Percentiles rank a stretch among this genome's conserved stretches.
Conservation (phyloP, 768 basidiomycete species). For the Coprinellus micaceus region DNA sequence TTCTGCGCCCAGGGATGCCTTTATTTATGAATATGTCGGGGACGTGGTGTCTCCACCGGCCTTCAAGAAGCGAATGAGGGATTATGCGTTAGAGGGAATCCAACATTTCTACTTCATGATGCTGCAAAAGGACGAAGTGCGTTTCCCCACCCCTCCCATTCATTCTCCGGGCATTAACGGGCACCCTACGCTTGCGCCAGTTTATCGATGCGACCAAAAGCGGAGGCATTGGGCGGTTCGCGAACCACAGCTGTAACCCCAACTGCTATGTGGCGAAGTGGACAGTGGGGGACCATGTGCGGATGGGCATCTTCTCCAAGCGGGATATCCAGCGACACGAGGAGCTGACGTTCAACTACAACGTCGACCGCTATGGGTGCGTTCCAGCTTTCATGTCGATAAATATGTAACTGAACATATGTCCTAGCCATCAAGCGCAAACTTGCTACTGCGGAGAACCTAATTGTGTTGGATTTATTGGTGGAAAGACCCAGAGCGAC, state of each 20-base stretch:
- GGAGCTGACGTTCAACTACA: constrained; percentile 98
- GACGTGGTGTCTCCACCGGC: constrained; percentile 87
- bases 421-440: constrained; percentile 86
- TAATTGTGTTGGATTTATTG: constrained; percentile 93
- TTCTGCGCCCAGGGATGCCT: constrained; percentile 59
- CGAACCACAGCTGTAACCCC: constrained; percentile 96
- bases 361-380: constrained; percentile 98
- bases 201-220: constrained; percentile 98
- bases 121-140: constrained; percentile 94
- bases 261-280: constrained; percentile 99
- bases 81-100: constrained; percentile 90
- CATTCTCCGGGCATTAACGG: not conserved
- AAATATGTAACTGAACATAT: not conserved
- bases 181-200: constrained; percentile 32
- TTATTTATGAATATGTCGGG: constrained; percentile 97
- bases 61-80: constrained; percentile 91
- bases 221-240: constrained; percentile 95
- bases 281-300: constrained; percentile 84
- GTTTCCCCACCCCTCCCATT: constrained; percentile 20
- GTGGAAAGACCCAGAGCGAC: constrained; percentile 98
- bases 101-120: constrained; percentile 99
- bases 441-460: constrained; percentile 92
- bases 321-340: constrained; percentile 72
- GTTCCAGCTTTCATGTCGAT: constrained; percentile 22
- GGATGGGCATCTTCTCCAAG: constrained; percentile 98